Conservation (phyloP, 2,329 filamentous ascomycete genomes). For the Claviceps monticola region DNA sequence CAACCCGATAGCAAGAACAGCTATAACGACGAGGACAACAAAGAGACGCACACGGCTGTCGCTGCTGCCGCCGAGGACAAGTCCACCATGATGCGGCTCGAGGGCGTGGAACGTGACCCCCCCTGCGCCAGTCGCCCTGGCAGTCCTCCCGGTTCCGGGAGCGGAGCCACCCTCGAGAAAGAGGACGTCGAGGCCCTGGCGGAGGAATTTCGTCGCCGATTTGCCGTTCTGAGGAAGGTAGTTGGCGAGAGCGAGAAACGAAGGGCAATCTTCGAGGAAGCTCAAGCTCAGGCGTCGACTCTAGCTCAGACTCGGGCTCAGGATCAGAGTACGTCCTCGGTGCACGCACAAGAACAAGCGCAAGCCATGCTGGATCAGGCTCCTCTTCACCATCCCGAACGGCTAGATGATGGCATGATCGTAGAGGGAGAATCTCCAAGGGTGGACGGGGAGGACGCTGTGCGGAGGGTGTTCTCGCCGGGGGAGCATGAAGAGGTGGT, state of each 20-base stretch:
- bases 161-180: slow-evolving; percentile 18
- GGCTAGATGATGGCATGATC: no score
- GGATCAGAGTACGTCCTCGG: neutral
- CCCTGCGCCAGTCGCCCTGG: slow-evolving; percentile 12
- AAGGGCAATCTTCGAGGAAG: slow-evolving; percentile 15
- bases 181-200: slow-evolving; percentile 39
- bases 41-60: neutral
- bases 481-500: neutral
- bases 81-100: slow-evolving; percentile 20
- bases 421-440: neutral
- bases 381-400: no score
- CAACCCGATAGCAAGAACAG: slow-evolving; percentile 22
- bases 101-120: slow-evolving; percentile 25
- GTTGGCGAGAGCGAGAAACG: slow-evolving; percentile 37
- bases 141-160: slow-evolving; percentile 15
- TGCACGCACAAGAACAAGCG: neutral
- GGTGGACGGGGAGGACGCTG: neutral
- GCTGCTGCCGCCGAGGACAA: slow-evolving; percentile 12
- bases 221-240: slow-evolving; percentile 39
- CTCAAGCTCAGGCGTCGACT: neutral
- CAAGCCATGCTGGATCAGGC: neutral
- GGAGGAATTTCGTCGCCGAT: slow-evolving; percentile 43
- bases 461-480: neutral
- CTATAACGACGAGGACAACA: neutral
- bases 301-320: neutral